These are phyloP conservation scores for Rhododendron ovatum DNA, from an alignment of 148 eudicot genomes.

Conservation along the genomic window DNA sequence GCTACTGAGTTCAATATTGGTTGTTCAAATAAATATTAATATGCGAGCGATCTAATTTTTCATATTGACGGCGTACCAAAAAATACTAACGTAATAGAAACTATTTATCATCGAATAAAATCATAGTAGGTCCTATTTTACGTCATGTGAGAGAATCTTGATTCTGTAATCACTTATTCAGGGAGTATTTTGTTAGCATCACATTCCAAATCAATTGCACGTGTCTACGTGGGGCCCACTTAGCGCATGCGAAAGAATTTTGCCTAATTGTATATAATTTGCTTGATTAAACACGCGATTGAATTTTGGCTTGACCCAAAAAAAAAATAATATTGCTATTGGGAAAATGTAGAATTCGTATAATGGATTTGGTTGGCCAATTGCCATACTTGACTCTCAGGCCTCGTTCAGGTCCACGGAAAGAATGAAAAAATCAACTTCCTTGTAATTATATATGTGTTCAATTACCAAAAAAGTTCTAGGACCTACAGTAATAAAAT, in stretches of 20 bases:
- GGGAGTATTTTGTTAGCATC: neutral
- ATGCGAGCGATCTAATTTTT: neutral
- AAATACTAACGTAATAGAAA: neutral
- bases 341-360: neutral
- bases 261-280: neutral
- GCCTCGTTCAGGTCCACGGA: neutral
- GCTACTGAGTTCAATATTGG: neutral
- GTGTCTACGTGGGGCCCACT: neutral
- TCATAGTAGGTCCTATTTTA: neutral
- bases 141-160: neutral
- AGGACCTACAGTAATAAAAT: neutral
- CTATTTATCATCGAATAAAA: neutral
- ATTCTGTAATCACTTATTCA: neutral
- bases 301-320: too few relatives aligned
- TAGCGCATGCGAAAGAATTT: neutral
- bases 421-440: too few relatives aligned
- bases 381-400: too few relatives aligned
- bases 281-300: neutral
- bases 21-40: neutral
- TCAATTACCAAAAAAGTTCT: too few relatives aligned
- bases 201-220: neutral
- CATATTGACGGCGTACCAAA: neutral
- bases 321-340: too few relatives aligned
- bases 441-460: too few relatives aligned
- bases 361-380: neutral